Conservation (phyloP, 371 early-diverging fungal species). For the Dipsacomyces acuminosporus region DNA sequence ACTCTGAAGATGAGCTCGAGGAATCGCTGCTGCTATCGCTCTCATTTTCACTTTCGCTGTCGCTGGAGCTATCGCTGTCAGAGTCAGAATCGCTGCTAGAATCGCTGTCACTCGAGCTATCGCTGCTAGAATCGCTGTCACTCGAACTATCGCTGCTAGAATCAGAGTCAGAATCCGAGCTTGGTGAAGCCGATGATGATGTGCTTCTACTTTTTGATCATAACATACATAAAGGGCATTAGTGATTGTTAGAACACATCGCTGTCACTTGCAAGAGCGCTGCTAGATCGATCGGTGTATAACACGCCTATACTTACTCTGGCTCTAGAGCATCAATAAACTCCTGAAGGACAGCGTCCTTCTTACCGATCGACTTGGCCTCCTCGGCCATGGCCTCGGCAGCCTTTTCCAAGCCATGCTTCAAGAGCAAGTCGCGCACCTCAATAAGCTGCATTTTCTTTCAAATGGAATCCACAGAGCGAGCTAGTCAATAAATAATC, state of each 20-base stretch:
- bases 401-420: constrained; percentile 20
- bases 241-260: too few relatives aligned
- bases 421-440: constrained; percentile 11
- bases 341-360: constrained; percentile 6
- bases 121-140: constrained; percentile 2
- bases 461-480: too few relatives aligned
- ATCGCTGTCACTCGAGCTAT: not conserved
- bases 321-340: not conserved
- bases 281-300: too few relatives aligned
- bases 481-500: too few relatives aligned
- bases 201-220: too few relatives aligned
- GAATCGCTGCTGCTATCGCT: constrained; percentile 10
- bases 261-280: too few relatives aligned
- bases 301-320: constrained; percentile 8
- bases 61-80: not conserved
- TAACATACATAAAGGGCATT: too few relatives aligned
- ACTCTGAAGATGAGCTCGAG: constrained; percentile 5
- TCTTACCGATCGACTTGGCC: constrained; percentile 6
- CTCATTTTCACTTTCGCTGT: too few relatives aligned
- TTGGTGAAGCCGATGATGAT: not conserved
- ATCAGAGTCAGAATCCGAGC: constrained; percentile 3
- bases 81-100: constrained; percentile 6
- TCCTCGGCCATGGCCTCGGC: constrained; percentile 18
- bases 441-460: constrained; percentile 16
- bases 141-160: not conserved